These are phyloP conservation scores for Boletus barrowsii DNA, from an alignment of 768 basidiomycete genomes.

Conservation along the genomic window DNA sequence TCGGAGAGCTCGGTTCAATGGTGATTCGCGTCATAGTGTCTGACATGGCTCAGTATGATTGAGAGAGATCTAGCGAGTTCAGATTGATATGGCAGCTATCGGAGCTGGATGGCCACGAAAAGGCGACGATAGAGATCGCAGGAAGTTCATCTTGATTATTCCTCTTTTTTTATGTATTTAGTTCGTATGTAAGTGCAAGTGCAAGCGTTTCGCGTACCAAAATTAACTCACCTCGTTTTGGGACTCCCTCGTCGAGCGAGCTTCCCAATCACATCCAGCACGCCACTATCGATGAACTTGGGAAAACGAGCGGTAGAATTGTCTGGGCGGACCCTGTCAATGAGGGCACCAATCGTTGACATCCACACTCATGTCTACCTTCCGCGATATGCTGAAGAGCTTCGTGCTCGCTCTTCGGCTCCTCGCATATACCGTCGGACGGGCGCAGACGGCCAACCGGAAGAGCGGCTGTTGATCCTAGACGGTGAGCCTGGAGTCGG, in stretches of 20 bases:
- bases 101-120: slow-evolving; percentile 1
- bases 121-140: neutral
- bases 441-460: slow-evolving; percentile 41
- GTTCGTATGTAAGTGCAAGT: slow-evolving; percentile 13
- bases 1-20: slow-evolving; percentile 12
- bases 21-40: neutral
- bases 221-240: slow-evolving; percentile 17
- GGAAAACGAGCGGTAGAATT: slow-evolving; percentile 25
- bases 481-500: slow-evolving; percentile 79
- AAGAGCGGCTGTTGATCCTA: slow-evolving; percentile 74
- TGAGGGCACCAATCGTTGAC: slow-evolving; percentile 56
- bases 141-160: slow-evolving; percentile 6
- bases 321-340: slow-evolving; percentile 16
- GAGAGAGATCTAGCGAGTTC: neutral
- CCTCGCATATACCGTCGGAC: slow-evolving; percentile 62
- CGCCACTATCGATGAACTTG: slow-evolving; percentile 29
- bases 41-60: slow-evolving; percentile 2
- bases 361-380: slow-evolving; percentile 87
- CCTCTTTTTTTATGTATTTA: neutral
- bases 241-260: slow-evolving; percentile 3
- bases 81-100: neutral
- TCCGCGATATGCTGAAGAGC: slow-evolving; percentile 69
- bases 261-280: slow-evolving; percentile 11
- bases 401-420: slow-evolving; percentile 59
- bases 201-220: slow-evolving; percentile 7